Conservation (phyloP, 2,329 filamentous ascomycete genomes). For the Lachnellula occidentalis region DNA sequence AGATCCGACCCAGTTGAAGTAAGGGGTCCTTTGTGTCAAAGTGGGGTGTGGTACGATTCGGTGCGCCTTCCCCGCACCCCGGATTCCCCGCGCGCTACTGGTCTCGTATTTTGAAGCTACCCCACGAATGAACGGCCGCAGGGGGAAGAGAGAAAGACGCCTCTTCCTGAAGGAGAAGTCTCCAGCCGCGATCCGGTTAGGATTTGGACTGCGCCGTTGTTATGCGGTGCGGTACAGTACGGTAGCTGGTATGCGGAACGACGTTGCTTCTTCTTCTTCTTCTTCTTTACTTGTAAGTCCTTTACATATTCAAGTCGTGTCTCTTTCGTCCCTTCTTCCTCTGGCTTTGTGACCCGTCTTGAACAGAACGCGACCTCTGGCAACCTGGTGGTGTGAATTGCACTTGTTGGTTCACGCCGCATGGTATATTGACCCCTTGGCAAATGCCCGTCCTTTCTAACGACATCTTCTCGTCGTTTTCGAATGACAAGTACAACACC, state of each 20-base stretch:
- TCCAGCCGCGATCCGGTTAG: neutral
- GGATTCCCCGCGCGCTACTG: too few relatives aligned
- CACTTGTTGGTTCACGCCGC: neutral
- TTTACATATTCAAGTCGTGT: neutral
- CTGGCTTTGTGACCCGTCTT: neutral
- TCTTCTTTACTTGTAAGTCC: neutral
- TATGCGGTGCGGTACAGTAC: too few relatives aligned
- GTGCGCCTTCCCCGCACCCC: neutral
- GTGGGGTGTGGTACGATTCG: too few relatives aligned
- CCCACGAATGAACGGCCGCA: neutral
- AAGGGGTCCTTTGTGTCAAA: too few relatives aligned
- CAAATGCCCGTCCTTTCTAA: constrained; percentile 3
- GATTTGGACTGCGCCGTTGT: too few relatives aligned
- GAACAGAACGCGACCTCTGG: neutral
- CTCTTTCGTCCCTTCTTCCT: neutral
- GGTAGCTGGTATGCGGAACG: too few relatives aligned
- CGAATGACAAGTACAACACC: neutral
- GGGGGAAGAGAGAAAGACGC: neutral
- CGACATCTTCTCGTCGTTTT: constrained; percentile 2
- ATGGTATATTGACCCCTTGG: neutral
- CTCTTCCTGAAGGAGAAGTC: neutral
- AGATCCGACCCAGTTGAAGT: too few relatives aligned
- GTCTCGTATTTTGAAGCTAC: neutral
- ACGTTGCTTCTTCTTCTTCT: too few relatives aligned
- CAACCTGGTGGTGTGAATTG: neutral